Evolutionary conservation across 2,329 filamentous ascomycete species (phyloP).

Genomic region (Monilinia vaccinii-corymbosi): DNA sequence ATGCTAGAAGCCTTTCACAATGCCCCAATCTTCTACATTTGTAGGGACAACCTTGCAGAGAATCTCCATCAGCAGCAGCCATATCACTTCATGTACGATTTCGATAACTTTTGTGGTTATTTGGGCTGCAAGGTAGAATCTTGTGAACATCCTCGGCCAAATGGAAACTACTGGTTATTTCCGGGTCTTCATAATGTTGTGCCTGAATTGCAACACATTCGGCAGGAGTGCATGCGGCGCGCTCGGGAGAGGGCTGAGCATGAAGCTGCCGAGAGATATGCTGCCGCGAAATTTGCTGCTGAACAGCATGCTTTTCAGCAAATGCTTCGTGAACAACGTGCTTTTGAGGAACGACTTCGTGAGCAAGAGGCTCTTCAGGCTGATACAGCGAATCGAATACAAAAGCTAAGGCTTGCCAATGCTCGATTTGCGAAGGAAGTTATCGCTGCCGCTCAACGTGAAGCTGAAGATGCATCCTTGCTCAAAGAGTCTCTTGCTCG

Average conservation of each 20-base stretch:
- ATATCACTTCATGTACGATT: neutral
- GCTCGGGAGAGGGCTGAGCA: no score
- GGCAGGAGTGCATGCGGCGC: neutral
- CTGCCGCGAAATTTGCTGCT: neutral
- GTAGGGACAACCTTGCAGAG: neutral
- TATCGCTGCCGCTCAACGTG: neutral
- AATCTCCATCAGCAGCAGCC: neutral
- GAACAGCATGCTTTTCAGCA: neutral
- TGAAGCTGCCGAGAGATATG: no score
- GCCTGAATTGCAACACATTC: neutral
- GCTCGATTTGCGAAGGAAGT: neutral
- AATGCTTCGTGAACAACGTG: neutral
- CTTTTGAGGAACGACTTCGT: no score
- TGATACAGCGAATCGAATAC: neutral
- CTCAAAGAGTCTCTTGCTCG: neutral
- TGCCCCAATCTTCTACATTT: neutral
- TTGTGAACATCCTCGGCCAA: neutral
- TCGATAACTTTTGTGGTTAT: neutral
- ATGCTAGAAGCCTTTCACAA: neutral
- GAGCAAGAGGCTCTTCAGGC: neutral
- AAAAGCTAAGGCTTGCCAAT: rapidly evolving
- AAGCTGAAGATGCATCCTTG: neutral
- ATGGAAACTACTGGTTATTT: neutral
- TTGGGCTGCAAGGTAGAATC: neutral
- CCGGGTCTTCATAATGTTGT: neutral